Evolutionary conservation across 495 filamentous ascomycete species (phyloP), one percentile per base, ranked within the genome.

Genomic region (Aspergillus panamensis): DNA sequence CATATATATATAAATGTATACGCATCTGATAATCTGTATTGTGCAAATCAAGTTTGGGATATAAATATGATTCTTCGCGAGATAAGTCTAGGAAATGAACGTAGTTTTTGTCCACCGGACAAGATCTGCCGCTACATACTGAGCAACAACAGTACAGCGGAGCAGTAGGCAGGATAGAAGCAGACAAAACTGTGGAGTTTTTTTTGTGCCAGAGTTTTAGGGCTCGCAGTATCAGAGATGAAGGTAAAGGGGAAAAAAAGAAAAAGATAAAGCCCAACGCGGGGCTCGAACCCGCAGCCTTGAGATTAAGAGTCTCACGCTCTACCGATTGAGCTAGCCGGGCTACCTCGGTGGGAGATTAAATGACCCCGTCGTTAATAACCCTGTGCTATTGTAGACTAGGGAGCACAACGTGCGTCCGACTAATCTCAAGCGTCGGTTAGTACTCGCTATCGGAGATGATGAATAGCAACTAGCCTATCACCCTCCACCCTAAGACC

Each of bases 261-360:
- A 7, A 55, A 48, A 55, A 55, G 32, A 51, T 51, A 33, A 35
- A 79, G 77, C 77, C 77, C 73, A 78, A 80, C 74, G 77, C 72
- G 75, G 77, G 78, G 78, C 72, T 79, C 75, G 75, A 80, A 80
- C 77, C 78, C 75, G 72, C 77, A 80, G 69, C 77, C 77, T 80
- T 79, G 75, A 79, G 77, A 78, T 80, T 82, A 83, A 80, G 76
- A 80, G 74, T 73, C 73, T 77, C 76, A 82, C 77, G 79, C 79
- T 82, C 79, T 82, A 75, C 75, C 75, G 73, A 79, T 78, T 78
- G 78, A 81, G 71, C 73, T 83, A 83, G 77, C 77, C 53, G 8
- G 53, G 53, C 53, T 55, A n/a, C 8, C 19, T 48, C n/a, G 6
- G 30, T 31, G 35, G 31, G 16, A 48, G 25, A 44, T 17, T 4